Percentiles rank a stretch among this genome's conserved stretches.
phyloP scores from a whole-genome alignment of 768 basidiomycete genomes.

The Leccinum barrowsii region DNA sequence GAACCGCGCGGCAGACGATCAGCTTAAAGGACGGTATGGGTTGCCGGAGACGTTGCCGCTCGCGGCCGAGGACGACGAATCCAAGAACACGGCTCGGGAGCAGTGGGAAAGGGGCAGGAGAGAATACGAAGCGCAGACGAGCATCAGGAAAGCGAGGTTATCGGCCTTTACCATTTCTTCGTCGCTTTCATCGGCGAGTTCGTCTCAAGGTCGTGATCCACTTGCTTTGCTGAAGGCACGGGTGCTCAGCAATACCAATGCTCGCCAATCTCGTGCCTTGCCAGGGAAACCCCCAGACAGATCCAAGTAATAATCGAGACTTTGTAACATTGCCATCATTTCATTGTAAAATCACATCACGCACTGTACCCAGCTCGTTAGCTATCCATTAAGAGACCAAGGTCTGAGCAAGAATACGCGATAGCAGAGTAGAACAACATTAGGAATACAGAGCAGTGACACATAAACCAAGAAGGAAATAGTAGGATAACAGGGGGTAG shows the following conservation, averaged over 20 bases:
- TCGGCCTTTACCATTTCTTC: conserved; percentile 26
- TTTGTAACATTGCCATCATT: conserved; percentile 1
- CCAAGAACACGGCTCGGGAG: conserved; percentile 56
- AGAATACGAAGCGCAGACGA: conserved; percentile 42
- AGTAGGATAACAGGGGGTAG: conserved; percentile 35
- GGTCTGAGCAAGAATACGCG: conserved; percentile 40
- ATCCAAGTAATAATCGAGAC: conserved; percentile 15
- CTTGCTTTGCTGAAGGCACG: conserved; percentile 48
- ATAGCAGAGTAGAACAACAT: conserved; percentile 62
- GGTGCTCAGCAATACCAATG: conserved; percentile 61
- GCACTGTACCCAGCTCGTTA: conserved; percentile 10
- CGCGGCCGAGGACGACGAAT: conserved; percentile 60
- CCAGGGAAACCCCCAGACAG: conserved; percentile 22
- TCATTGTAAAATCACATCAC: conserved; percentile 15
- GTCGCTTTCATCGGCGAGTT: conserved; percentile 16
- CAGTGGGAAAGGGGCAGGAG: conserved; percentile 56
- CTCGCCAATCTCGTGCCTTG: conserved; percentile 34
- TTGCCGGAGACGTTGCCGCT: conserved; percentile 67
- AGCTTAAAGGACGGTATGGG: conserved; percentile 71
- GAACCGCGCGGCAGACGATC: conserved; percentile 66
- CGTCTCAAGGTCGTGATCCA: conserved; percentile 28
- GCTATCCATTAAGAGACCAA: conserved; percentile 31
- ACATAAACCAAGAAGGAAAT: conserved; percentile 41
- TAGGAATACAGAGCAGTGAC: conserved; percentile 49
- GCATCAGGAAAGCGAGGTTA: conserved; percentile 48